These are phyloP conservation scores for Lolium perenne DNA, from an alignment of 176 grass and related monocot species.

Conservation along the genomic window DNA sequence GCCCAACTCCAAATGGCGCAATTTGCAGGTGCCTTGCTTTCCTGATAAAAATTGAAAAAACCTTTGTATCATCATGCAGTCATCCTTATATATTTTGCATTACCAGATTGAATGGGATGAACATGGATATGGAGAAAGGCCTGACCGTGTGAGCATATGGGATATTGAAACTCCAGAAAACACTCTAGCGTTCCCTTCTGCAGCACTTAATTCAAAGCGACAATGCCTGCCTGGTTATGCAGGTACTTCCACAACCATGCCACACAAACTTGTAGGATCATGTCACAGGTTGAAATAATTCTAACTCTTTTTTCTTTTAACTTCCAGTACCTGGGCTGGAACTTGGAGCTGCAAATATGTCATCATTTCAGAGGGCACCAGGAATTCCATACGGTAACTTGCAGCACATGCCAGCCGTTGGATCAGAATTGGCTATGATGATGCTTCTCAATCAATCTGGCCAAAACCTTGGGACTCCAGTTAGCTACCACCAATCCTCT, in stretches of 20 bases:
- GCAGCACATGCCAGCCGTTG: slow-evolving; percentile 46
- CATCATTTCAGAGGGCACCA: slow-evolving; percentile 49
- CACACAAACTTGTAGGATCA: slow-evolving; percentile 22
- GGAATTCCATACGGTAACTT: slow-evolving; percentile 54
- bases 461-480: slow-evolving; percentile 40
- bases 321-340: slow-evolving; percentile 59
- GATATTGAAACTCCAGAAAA: slow-evolving; percentile 92
- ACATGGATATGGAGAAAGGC: slow-evolving; percentile 91
- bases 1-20: slow-evolving; percentile 98
- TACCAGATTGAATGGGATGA: slow-evolving; percentile 93
- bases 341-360: slow-evolving; percentile 55
- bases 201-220: slow-evolving; percentile 68
- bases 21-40: slow-evolving; percentile 67
- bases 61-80: not conserved
- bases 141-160: slow-evolving; percentile 85
- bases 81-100: slow-evolving; percentile 13
- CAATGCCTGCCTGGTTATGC: slow-evolving; percentile 77
- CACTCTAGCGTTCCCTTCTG: slow-evolving; percentile 66
- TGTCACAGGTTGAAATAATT: not conserved
- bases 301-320: slow-evolving; percentile 4
- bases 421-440: slow-evolving; percentile 64
- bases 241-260: slow-evolving; percentile 25
- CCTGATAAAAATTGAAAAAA: not conserved
- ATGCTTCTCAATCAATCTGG: slow-evolving; percentile 71
- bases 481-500: slow-evolving; percentile 65